Conservation (phyloP, 345 rosid genomes). For the Corymbia maculata region DNA sequence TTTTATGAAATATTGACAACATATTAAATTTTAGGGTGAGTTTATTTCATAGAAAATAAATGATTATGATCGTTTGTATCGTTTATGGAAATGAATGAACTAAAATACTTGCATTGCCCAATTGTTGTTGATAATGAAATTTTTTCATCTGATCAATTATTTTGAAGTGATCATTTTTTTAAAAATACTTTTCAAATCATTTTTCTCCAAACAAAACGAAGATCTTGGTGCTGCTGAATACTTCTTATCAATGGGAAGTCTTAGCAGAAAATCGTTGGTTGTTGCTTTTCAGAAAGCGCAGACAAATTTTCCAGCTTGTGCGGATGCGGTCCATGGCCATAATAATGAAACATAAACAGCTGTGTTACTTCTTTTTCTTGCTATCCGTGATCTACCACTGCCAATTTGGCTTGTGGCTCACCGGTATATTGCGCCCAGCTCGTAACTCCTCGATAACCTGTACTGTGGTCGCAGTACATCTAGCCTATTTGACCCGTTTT, state of each 20-base stretch:
- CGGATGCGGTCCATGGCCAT: background rate
- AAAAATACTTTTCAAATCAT: accelerated
- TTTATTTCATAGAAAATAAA: no score
- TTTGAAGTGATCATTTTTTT: no score
- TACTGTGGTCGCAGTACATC: background rate
- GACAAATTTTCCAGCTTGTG: background rate
- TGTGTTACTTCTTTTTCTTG: background rate
- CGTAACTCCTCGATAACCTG: background rate
- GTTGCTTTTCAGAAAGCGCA: background rate
- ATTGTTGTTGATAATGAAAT: no score
- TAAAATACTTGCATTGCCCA: no score
- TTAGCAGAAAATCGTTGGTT: background rate
- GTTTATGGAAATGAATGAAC: background rate
- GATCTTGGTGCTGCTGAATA: no score
- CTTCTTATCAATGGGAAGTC: background rate
- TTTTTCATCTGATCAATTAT: accelerated
- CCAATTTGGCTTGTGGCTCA: background rate
- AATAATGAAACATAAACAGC: background rate
- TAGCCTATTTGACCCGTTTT: background rate
- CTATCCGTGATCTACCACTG: background rate
- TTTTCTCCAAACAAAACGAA: no score
- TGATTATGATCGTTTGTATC: background rate
- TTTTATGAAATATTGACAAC: no score
- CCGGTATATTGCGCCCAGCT: background rate
- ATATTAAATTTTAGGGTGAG: background rate